Conservation (phyloP, 2,329 filamentous ascomycete genomes). For the Paraphaeosphaeria minitans region DNA sequence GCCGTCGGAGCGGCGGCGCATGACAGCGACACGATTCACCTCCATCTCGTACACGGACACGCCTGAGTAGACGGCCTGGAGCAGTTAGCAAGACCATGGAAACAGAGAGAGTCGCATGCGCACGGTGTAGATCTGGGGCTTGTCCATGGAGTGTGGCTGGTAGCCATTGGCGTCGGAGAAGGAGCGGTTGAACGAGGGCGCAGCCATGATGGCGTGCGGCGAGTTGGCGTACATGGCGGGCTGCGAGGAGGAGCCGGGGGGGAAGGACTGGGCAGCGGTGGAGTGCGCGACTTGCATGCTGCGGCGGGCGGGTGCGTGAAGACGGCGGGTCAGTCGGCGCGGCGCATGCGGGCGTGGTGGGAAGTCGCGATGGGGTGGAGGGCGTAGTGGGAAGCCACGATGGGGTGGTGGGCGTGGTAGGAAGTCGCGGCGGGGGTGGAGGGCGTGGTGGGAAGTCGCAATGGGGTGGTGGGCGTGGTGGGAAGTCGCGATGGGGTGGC, state of each 20-base stretch:
- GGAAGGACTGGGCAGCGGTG: constrained; percentile 34
- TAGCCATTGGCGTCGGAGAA: constrained; percentile 46
- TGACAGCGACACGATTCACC: constrained; percentile 88
- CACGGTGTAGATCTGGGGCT: constrained; percentile 59
- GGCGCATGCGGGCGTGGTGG: constrained; percentile 1
- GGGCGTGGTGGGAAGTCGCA: too few relatives aligned
- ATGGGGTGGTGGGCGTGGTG: too few relatives aligned
- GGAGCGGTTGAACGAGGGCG: constrained; percentile 45
- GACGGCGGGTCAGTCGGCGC: constrained; percentile 18
- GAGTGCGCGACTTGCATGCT: constrained; percentile 44
- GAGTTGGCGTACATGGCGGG: constrained; percentile 42
- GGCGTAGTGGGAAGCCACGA: too few relatives aligned
- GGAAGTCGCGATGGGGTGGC: too few relatives aligned
- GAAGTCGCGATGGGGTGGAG: background rate
- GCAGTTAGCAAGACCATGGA: constrained; percentile 40
- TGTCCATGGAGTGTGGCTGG: constrained; percentile 47
- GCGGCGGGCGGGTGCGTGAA: constrained; percentile 16
- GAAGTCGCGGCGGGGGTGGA: too few relatives aligned
- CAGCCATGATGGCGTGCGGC: constrained; percentile 41
- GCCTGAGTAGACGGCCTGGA: constrained; percentile 83
- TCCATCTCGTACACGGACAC: constrained; percentile 99
- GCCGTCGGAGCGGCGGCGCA: constrained; percentile 92
- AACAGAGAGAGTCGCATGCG: constrained; percentile 71
- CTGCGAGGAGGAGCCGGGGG: constrained; percentile 31
- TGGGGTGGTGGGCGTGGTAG: too few relatives aligned